Evolutionary conservation across 371 early-diverging fungal genomes (phyloP).

Genomic region (Cladochytrium tenue): DNA sequence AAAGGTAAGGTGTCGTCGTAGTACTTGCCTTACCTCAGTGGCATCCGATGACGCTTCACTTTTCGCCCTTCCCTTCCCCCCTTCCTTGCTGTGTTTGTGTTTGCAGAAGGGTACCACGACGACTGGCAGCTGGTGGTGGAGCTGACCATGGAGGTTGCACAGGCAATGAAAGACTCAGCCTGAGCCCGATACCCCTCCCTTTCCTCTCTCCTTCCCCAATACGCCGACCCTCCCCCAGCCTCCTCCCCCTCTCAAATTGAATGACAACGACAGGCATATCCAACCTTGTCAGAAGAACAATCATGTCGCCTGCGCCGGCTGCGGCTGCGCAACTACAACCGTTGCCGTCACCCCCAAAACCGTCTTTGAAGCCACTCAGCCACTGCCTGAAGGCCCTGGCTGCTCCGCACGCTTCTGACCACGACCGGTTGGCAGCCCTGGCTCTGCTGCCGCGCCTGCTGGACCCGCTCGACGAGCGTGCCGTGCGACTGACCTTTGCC

Average conservation of each 20-base stretch:
- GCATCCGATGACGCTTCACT: constrained; percentile 5
- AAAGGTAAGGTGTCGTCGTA: constrained; percentile 38
- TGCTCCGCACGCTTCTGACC: constrained; percentile 13
- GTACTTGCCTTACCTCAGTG: not conserved
- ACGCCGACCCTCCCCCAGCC: too few species aligned
- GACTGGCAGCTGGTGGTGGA: constrained; percentile 68
- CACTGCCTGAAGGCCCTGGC: constrained; percentile 14
- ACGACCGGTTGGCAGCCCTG: constrained; percentile 25
- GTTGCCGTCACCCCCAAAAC: too few species aligned
- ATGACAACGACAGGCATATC: too few species aligned
- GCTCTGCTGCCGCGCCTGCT: constrained; percentile 24
- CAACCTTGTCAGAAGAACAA: too few species aligned
- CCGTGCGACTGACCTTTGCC: constrained; percentile 10
- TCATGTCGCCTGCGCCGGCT: too few species aligned
- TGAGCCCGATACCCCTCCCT: too few species aligned
- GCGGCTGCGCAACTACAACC: too few species aligned
- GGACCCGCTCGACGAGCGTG: constrained; percentile 10
- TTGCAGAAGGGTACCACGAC: constrained; percentile 56
- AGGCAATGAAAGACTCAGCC: constrained; percentile 26
- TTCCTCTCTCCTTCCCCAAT: too few species aligned
- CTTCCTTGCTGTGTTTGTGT: not conserved
- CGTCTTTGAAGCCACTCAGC: too few species aligned
- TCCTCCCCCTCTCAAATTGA: too few species aligned
- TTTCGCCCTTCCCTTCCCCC: not conserved
- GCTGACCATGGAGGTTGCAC: constrained; percentile 52